These are phyloP conservation scores for Hygrophila difformis DNA, from an alignment of 257 asterid species.

Conservation along the genomic window DNA sequence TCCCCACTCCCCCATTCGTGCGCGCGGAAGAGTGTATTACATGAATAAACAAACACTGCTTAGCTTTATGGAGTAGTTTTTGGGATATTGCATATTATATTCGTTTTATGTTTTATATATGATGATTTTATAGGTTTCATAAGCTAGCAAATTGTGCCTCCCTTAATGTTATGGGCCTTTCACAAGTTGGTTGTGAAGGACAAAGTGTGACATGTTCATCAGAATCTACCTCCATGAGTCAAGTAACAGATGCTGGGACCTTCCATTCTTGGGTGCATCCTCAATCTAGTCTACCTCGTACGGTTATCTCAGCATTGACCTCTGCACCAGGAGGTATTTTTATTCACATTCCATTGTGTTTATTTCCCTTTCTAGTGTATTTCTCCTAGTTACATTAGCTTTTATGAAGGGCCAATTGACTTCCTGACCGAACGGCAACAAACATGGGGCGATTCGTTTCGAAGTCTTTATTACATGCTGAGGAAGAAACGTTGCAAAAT, in stretches of 20 bases:
- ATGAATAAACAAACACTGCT: no score
- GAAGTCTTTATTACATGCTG: conserved; percentile 84
- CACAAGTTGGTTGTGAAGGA: conserved; percentile 21
- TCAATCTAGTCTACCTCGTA: conserved; percentile 64
- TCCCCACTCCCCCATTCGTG: no score
- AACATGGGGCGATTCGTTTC: conserved; percentile 87
- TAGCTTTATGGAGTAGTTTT: no score
- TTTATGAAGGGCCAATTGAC: conserved; percentile 46
- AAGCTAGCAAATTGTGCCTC: conserved; percentile 47
- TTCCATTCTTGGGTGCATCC: conserved; percentile 88
- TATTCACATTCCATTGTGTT: conserved; percentile 8
- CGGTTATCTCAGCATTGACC: conserved; percentile 67
- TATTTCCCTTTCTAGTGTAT: conserved; percentile 10
- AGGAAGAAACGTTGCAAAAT: conserved; percentile 65
- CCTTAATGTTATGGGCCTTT: conserved; percentile 28
- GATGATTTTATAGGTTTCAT: conserved; percentile 62
- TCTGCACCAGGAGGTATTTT: conserved; percentile 56
- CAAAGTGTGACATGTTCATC: conserved; percentile 19
- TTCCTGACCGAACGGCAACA: conserved; percentile 71
- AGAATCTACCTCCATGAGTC: conserved; percentile 30
- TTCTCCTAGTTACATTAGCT: neutral
- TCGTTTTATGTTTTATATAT: neutral
- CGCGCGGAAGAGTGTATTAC: no score
- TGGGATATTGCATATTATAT: no score
- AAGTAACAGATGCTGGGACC: conserved; percentile 16